These are phyloP conservation scores for Myrmaecium sp. DNA, from an alignment of 2,329 filamentous ascomycete species.

Conservation along the genomic window DNA sequence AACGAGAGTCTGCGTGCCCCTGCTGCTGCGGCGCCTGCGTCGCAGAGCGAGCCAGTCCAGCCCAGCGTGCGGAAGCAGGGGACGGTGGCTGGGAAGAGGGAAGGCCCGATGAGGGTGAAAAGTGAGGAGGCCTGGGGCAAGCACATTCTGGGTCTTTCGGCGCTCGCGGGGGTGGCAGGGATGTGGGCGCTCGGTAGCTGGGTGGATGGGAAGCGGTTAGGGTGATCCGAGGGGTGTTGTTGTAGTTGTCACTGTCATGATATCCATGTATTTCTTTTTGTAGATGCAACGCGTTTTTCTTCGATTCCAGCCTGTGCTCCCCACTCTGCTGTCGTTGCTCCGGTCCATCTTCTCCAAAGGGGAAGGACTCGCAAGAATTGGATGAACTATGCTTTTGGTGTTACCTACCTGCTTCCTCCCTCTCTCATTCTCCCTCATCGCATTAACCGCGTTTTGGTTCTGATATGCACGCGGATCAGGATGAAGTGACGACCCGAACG, in stretches of 20 bases:
- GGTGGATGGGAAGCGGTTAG: conserved; percentile 15
- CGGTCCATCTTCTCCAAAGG: too few relatives aligned
- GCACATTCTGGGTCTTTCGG: conserved; percentile 21
- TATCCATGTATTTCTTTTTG: too few relatives aligned
- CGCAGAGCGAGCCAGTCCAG: conserved; percentile 6
- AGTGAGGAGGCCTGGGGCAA: conserved; percentile 22
- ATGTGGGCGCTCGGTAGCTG: conserved; percentile 24
- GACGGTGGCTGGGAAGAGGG: conserved; percentile 8
- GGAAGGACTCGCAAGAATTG: too few relatives aligned
- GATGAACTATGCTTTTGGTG: too few relatives aligned
- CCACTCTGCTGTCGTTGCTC: too few relatives aligned
- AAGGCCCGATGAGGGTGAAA: conserved; percentile 18
- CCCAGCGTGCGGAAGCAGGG: conserved; percentile 5
- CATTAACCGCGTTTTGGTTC: too few relatives aligned
- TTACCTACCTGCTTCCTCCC: too few relatives aligned
- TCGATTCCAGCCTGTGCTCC: too few relatives aligned
- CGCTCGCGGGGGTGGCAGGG: conserved; percentile 21
- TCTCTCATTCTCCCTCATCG: too few relatives aligned
- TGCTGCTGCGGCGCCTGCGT: conserved; percentile 3
- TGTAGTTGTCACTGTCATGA: conserved; percentile 1
- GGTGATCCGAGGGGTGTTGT: background rate
- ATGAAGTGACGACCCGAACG: too few relatives aligned
- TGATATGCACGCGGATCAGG: too few relatives aligned
- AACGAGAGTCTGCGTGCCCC: conserved; percentile 14
- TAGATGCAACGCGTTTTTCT: too few relatives aligned